These are phyloP conservation scores for Tetrapisispora iriomotensis DNA, from an alignment of 805 yeast species.

Conservation along the genomic window DNA sequence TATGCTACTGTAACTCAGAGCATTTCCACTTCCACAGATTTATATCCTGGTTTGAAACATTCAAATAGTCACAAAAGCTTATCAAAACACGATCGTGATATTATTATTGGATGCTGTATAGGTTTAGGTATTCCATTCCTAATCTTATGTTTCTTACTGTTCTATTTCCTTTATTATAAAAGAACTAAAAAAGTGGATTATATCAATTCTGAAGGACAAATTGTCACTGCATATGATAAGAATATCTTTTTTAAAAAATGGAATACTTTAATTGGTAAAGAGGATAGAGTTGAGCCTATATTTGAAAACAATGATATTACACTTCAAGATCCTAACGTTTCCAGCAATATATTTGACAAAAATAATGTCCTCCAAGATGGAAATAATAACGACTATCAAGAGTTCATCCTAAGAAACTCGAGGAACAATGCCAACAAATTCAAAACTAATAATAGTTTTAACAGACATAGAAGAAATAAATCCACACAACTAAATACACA, in stretches of 20 bases:
- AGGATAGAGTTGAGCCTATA: neutral
- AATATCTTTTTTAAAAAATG: constrained; percentile 17
- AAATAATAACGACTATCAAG: neutral
- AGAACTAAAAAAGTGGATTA: constrained; percentile 20
- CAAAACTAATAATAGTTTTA: neutral
- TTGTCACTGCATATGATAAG: constrained; percentile 21
- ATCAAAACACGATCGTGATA: constrained; percentile 37
- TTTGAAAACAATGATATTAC: neutral
- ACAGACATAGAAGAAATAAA: neutral
- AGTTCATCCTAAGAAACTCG: neutral
- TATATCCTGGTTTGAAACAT: constrained; percentile 10
- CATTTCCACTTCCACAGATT: constrained; percentile 19
- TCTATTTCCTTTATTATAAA: constrained; percentile 17
- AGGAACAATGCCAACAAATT: neutral
- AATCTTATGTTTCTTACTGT: constrained; percentile 7
- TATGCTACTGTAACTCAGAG: constrained; percentile 22
- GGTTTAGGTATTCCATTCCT: constrained; percentile 58
- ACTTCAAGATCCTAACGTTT: neutral
- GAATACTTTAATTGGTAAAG: constrained; percentile 16
- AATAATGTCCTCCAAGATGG: constrained; percentile 3
- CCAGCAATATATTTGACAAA: constrained; percentile 5
- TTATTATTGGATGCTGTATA: constrained; percentile 57
- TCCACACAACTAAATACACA: constrained; percentile 2
- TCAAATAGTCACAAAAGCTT: constrained; percentile 29
- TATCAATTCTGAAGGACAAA: constrained; percentile 25